phyloP scores from a whole-genome alignment of 768 basidiomycete species.

The Mycena pura region DNA sequence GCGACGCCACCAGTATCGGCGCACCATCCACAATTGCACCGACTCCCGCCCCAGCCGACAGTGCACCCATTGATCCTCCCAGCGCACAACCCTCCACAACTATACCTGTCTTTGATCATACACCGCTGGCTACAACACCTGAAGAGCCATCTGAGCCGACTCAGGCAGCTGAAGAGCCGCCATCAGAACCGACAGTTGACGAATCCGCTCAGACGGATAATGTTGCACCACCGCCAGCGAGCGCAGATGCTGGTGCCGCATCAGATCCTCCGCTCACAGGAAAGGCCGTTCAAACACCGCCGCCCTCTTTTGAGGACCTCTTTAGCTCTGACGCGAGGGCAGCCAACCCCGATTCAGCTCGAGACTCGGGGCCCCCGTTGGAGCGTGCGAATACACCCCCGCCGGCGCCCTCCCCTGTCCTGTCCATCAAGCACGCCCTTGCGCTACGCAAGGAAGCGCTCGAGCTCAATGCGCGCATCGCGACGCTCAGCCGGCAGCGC shows the following conservation, averaged over 20 bases:
- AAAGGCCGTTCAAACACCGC: not conserved
- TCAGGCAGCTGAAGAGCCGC: too few relatives aligned
- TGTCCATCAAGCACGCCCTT: conserved; percentile 16
- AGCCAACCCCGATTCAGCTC: not conserved
- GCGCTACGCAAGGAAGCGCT: conserved; percentile 24
- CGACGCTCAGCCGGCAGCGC: conserved; percentile 16
- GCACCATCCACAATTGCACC: conserved; percentile 15
- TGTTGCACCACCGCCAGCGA: not conserved
- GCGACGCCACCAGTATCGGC: conserved; percentile 9
- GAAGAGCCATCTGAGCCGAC: not conserved
- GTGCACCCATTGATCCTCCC: not conserved
- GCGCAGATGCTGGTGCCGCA: not conserved
- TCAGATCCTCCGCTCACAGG: not conserved
- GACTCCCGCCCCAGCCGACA: too few relatives aligned
- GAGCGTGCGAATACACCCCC: not conserved
- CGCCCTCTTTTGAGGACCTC: conserved; percentile 21
- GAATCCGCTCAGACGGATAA: too few relatives aligned
- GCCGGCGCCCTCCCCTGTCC: not conserved
- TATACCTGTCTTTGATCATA: conserved; percentile 1
- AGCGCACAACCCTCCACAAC: not conserved
- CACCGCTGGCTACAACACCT: not conserved
- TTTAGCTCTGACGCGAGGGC: conserved; percentile 7
- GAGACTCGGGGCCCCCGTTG: not conserved
- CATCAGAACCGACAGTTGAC: too few relatives aligned
- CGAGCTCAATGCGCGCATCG: conserved; percentile 22